Evolutionary conservation across 2,329 filamentous ascomycete species (phyloP).

Genomic region (Stachybotrys echinatus): DNA sequence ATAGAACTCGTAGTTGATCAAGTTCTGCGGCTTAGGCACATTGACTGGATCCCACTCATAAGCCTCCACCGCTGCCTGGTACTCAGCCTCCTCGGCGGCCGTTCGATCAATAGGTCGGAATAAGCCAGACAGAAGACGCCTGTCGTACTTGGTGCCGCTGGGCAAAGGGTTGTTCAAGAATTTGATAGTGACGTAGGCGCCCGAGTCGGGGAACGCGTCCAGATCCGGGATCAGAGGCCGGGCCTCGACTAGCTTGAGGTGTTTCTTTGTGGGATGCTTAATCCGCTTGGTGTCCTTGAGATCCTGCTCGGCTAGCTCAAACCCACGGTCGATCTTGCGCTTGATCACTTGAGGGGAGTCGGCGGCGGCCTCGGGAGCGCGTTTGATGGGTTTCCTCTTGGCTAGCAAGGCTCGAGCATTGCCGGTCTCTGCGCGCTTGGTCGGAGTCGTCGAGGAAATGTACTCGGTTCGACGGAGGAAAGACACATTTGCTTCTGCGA

Average conservation of each 20-base stretch:
- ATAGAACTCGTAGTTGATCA: slow-evolving; percentile 64
- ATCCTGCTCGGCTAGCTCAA: slow-evolving; percentile 47
- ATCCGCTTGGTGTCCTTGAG: slow-evolving; percentile 49
- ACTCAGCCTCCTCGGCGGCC: slow-evolving; percentile 47
- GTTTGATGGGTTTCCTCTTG: slow-evolving; percentile 28
- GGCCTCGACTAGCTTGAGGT: slow-evolving; percentile 53
- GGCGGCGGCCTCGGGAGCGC: slow-evolving; percentile 53
- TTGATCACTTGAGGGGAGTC: slow-evolving; percentile 62
- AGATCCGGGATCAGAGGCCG: slow-evolving; percentile 60
- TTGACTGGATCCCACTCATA: slow-evolving; percentile 52
- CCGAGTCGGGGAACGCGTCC: slow-evolving; percentile 64
- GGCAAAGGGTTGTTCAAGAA: slow-evolving; percentile 61
- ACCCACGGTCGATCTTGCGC: slow-evolving; percentile 61
- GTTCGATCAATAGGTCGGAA: slow-evolving; percentile 55
- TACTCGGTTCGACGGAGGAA: slow-evolving; percentile 97
- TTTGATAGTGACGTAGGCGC: slow-evolving; percentile 65
- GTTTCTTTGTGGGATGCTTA: slow-evolving; percentile 53
- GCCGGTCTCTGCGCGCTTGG: slow-evolving; percentile 43
- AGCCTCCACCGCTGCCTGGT: slow-evolving; percentile 44
- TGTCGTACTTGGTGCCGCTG: slow-evolving; percentile 46
- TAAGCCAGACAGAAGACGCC: slow-evolving; percentile 55
- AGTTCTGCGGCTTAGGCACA: slow-evolving; percentile 50
- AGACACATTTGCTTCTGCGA: slow-evolving; percentile 72
- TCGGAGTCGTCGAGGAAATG: slow-evolving; percentile 58
- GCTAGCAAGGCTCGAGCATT: slow-evolving; percentile 32